Evolutionary conservation across 169 alveolate species (phyloP), one percentile per base, ranked within the genome.

Genomic region (Cryptosporidium tyzzeri): DNA sequence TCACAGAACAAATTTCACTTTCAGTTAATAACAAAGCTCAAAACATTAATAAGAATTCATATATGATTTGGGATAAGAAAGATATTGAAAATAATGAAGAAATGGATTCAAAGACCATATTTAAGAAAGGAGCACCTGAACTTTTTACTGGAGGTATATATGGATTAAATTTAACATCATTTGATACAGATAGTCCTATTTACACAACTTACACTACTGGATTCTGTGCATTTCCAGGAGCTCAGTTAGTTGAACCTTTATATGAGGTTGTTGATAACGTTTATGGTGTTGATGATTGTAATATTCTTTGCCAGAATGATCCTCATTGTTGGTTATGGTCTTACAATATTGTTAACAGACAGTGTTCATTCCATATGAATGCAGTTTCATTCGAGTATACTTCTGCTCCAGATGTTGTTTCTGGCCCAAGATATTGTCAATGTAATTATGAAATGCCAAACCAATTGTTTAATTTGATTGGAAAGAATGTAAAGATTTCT

Each of bases 291-390:
- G 89, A 80, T 62, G 89, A 80, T 31, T 80, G 89, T 48, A 80
- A 80, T 80, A 65, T 80, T 23, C 68, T 80, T 2, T 80, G 89
- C 12, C 89, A 80, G 33, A 65, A 80, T 44, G 89, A 80, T 39
- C 89, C 89, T 8, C 89, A 80, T 33, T 80, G 89, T 44, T 80
- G 89, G 89, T 48, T 80, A 44, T 80, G 89, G 89, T 80, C 89
- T 14, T 80, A 80, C 37, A 80, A 80, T 80, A 65, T 55, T 39
- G 89, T 44, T 5, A 62, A 59, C 41, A 80, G 29, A 65, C 89
- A 80, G 29, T 80, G 89, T 31, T 80, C 89, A 62, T 80, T 80
- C 70, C 89, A 80, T 48, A 80, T 80, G 89, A 80, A 80, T 80
- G 89, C 89, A 26, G 51, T 80, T 58, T 65, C 89, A 65, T 80